A percentile compares a stretch with the other conserved stretches of the same genome.
These are phyloP conservation scores for Linderniella brevidens DNA, from an alignment of 257 asterid genomes.

Conservation along the genomic window DNA sequence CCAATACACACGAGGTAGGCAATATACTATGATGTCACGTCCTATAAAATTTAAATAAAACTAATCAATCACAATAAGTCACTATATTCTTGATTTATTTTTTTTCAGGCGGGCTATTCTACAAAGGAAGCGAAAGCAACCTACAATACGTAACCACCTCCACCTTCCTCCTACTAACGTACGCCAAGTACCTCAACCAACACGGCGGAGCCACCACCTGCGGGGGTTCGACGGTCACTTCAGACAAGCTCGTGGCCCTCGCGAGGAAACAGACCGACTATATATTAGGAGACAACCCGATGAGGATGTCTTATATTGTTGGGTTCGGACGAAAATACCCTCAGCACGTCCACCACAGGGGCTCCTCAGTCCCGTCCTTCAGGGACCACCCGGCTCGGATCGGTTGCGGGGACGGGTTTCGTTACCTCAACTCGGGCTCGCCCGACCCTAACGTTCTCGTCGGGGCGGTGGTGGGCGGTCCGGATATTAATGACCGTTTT, in stretches of 20 bases:
- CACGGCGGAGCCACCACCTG: slow-evolving; percentile 47
- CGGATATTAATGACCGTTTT: slow-evolving; percentile 54
- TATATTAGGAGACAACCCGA: slow-evolving; percentile 85
- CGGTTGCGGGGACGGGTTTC: slow-evolving; percentile 53
- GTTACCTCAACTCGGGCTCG: slow-evolving; percentile 51
- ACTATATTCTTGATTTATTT: slow-evolving; percentile 54
- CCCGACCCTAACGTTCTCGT: slow-evolving; percentile 76
- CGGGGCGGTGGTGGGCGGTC: slow-evolving; percentile 92
- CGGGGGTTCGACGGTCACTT: slow-evolving; percentile 36
- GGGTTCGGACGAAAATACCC: slow-evolving; percentile 70
- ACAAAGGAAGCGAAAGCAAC: slow-evolving; percentile 89
- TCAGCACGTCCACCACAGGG: slow-evolving; percentile 71
- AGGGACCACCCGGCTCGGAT: slow-evolving; percentile 49
- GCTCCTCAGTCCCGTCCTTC: slow-evolving; percentile 58
- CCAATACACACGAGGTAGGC: slow-evolving; percentile 54
- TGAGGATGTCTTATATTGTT: slow-evolving; percentile 88
- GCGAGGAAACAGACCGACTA: slow-evolving; percentile 71
- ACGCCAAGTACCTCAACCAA: slow-evolving; percentile 59
- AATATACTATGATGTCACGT: too few species aligned
- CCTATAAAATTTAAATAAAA: slow-evolving; percentile 75
- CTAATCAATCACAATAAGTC: slow-evolving; percentile 47
- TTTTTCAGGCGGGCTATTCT: slow-evolving; percentile 79
- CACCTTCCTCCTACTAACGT: slow-evolving; percentile 57
- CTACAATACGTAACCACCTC: slow-evolving; percentile 73
- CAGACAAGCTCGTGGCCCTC: slow-evolving; percentile 35